Evolutionary conservation across 345 rosid species (phyloP).

Genomic region (Abelmoschus esculentus): DNA sequence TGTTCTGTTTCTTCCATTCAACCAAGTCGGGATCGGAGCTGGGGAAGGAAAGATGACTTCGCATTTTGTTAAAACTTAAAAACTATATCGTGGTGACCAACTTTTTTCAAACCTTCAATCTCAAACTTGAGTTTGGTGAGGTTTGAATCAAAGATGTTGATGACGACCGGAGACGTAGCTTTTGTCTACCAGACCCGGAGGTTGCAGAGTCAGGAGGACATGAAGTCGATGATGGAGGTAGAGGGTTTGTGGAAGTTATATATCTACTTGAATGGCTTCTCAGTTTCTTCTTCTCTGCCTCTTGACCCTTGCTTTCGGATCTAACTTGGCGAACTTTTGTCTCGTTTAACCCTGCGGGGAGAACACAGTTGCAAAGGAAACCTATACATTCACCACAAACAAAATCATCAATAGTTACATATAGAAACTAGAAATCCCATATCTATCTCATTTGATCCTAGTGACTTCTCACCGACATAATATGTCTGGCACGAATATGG

Average conservation of each 20-base stretch:
- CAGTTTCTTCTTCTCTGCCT: constrained; percentile 61
- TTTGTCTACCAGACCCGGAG: constrained; percentile 39
- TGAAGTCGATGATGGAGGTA: background rate
- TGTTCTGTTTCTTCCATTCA: background rate
- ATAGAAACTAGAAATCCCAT: background rate
- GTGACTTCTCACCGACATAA: background rate
- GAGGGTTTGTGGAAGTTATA: constrained; percentile 32
- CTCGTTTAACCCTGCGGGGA: constrained; percentile 73
- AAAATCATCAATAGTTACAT: background rate
- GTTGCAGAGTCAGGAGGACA: constrained; percentile 14
- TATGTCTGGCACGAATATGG: background rate
- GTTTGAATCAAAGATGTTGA: constrained; percentile 21
- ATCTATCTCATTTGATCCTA: background rate
- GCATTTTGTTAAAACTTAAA: constrained; percentile 4
- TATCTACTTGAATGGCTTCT: constrained; percentile 63
- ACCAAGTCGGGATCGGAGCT: no score
- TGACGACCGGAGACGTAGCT: constrained; percentile 27
- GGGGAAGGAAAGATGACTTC: background rate
- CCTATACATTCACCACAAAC: constrained; percentile 29
- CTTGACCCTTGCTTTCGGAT: constrained; percentile 26
- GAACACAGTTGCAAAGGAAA: constrained; percentile 80
- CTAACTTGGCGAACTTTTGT: constrained; percentile 53
- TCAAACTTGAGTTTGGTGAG: constrained; percentile 25
- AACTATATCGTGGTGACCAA: background rate
- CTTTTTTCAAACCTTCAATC: constrained; percentile 25